Evolutionary conservation across 2,329 filamentous ascomycete genomes (phyloP).

Genomic region (Dactylonectria macrodidyma): DNA sequence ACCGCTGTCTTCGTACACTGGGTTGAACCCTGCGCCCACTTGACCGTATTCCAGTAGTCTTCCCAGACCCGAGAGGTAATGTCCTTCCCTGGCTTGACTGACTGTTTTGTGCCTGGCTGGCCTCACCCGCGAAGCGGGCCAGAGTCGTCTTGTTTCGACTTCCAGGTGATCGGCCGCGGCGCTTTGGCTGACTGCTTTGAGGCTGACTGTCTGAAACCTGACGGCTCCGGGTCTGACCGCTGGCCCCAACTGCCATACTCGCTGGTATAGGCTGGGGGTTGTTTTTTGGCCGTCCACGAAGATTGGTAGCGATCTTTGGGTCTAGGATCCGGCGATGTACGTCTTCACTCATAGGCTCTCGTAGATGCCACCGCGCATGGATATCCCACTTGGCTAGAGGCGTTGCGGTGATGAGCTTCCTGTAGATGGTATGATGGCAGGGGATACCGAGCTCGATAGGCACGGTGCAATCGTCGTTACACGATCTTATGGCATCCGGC

Average conservation of each 20-base stretch:
- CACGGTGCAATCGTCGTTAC: conserved; percentile 12
- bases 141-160: neutral
- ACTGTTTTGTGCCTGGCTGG: neutral
- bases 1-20: neutral
- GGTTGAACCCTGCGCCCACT: neutral
- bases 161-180: neutral
- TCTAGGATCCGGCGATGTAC: conserved; percentile 19
- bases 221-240: neutral
- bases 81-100: neutral
- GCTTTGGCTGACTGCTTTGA: neutral
- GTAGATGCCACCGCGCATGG: conserved; percentile 3
- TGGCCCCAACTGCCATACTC: neutral
- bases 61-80: conserved; percentile 2
- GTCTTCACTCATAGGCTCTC: conserved; percentile 8
- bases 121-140: neutral
- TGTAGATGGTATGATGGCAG: conserved; percentile 21
- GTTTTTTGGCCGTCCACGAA: neutral
- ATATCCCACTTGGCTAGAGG: too few species aligned
- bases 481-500: neutral
- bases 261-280: conserved; percentile 1
- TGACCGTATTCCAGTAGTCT: neutral
- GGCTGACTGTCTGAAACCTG: neutral
- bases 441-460: conserved; percentile 18
- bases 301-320: conserved; percentile 17
- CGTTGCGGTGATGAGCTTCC: neutral